Conservation (phyloP, 441 rosid species). For the Gossypium trilobum region DNA sequence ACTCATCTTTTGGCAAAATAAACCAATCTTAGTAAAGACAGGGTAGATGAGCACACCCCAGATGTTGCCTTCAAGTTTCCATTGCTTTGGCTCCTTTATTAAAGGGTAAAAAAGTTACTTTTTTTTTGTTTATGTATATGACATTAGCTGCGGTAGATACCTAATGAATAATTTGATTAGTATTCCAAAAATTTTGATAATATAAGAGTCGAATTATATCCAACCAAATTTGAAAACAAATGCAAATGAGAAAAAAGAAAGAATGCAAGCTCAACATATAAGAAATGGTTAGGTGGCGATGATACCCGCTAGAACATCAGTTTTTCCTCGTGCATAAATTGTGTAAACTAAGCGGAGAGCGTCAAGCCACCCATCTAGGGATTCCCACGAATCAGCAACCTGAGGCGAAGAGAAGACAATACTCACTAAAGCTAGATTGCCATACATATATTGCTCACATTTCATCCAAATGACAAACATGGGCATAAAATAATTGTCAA, state of each 20-base stretch:
- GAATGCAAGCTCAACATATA: not conserved
- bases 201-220: conserved; percentile 1
- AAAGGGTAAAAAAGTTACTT: not conserved
- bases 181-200: not conserved
- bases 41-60: not conserved
- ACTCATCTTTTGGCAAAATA: not conserved
- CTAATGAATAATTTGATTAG: not conserved
- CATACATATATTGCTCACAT: not conserved
- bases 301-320: conserved; percentile 77
- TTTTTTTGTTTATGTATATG: not conserved
- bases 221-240: not conserved
- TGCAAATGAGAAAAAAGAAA: not conserved
- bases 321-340: conserved; percentile 78
- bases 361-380: conserved; percentile 91
- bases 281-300: conserved; percentile 46
- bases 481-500: not conserved
- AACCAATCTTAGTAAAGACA: not conserved
- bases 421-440: conserved; percentile 1
- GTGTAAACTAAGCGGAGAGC: conserved; percentile 85
- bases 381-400: conserved; percentile 97
- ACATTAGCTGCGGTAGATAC: not conserved
- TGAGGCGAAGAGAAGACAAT: conserved; percentile 20
- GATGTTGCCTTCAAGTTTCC: not conserved
- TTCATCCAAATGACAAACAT: not conserved
- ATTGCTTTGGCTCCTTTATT: not conserved